Percentiles rank a stretch among this genome's conserved stretches.
These are phyloP conservation scores for Potentilla sterilis DNA, from an alignment of 306 rosid genomes.

Conservation along the genomic window DNA sequence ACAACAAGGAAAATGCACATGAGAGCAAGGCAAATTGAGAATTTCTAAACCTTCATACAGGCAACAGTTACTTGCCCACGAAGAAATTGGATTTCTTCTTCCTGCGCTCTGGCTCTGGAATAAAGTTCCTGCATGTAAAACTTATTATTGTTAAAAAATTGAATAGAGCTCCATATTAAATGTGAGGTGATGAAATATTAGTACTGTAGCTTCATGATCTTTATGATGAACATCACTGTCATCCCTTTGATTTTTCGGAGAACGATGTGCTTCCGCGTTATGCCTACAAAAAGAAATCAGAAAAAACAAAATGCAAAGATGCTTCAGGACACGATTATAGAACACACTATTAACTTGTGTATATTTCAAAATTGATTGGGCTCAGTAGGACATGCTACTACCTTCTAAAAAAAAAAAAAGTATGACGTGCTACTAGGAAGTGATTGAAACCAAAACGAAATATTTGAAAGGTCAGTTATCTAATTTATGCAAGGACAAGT, in stretches of 20 bases:
- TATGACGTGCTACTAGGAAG: not conserved
- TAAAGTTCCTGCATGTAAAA: slow-evolving; percentile 60
- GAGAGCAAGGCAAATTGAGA: slow-evolving; percentile 12
- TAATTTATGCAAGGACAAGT: too few relatives aligned
- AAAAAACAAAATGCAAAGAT: not conserved
- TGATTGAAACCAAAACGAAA: not conserved
- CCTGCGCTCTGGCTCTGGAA: slow-evolving; percentile 62
- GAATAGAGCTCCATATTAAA: slow-evolving; percentile 17
- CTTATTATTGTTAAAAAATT: slow-evolving; percentile 26
- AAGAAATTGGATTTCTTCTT: slow-evolving; percentile 79
- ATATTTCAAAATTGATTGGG: not conserved
- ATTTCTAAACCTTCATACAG: slow-evolving; percentile 58
- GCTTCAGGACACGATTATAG: not conserved
- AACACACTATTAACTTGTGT: not conserved
- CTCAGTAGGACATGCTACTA: not conserved
- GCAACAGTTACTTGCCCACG: slow-evolving; percentile 75
- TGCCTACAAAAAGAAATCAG: slow-evolving; percentile 34
- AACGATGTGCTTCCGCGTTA: slow-evolving; percentile 40
- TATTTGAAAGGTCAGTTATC: not conserved
- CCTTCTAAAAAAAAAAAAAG: too few relatives aligned
- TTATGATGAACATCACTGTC: slow-evolving; percentile 40
- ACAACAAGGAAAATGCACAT: not conserved
- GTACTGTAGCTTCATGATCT: slow-evolving; percentile 73
- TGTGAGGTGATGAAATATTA: slow-evolving; percentile 19
- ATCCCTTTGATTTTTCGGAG: slow-evolving; percentile 46